Evolutionary conservation across 352 stramenopile species (phyloP), one percentile per base, ranked within the genome.

Genomic region (Phytophthora colocasiae): DNA sequence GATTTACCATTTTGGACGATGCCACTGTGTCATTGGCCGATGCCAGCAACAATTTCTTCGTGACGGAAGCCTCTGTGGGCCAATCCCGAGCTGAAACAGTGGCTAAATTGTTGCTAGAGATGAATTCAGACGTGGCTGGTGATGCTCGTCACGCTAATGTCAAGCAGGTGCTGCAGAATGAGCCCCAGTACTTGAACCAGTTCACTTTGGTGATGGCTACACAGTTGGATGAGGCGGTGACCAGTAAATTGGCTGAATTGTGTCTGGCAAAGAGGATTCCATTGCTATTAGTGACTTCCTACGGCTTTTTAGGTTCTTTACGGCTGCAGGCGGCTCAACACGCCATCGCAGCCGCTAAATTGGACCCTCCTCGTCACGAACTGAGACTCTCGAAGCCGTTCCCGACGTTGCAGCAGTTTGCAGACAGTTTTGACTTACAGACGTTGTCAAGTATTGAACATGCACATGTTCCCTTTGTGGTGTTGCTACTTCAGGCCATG

Each of bases 1-100:
- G 77, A 31, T 98, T 99, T 71, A 96, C 92, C 26, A 89, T 99
- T 15, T 60, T 99, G 7, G 98, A 99, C 83, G 94, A 97, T 53
- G 73, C 75, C 24, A 55, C 43, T 1, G 92, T 98, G 49, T 75
- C 77, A 6, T 71, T 88, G 32, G 73, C 77, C 14, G 90, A 98
- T 62, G 62, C 85, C 39, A 89, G 86, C 60, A 97, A 94, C 75
- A 99, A 98, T 70, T 99, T 99, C 69, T 99, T 99, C 67, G 84
- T 98, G 6, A 74, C 75, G 4, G 59, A 58, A 26, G 77, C 70
- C 29, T 63, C 78, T 32, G 19, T 96, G 0, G 83, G 87, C 26
- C 73, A 60, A 17, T 81, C 83, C 27, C 81, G 95, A 34, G 96
- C 96, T 1, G 69, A 98, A 70, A 81, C 89, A 15, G 82, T 91